Base-by-base conservation (phyloP, 257 asterid genomes). In the Scutellaria minor region DNA sequence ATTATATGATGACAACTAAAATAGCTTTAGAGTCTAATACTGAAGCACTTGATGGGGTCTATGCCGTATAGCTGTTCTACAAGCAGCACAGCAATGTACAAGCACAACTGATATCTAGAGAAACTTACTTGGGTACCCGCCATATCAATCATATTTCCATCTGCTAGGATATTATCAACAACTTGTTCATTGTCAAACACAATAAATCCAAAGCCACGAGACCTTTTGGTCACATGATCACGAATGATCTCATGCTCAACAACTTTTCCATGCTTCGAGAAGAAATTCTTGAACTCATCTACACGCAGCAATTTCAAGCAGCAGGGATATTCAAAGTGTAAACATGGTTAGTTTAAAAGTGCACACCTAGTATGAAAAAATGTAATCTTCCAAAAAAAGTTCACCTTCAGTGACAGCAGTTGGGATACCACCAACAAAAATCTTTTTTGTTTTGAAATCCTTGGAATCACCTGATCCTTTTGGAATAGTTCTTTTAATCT, bases 91-190 rank as follows among this genome's bases (percentile, higher is more conserved):
- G 12, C 66, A 39, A 64, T 68, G 58, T 50, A 51, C 66, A 56
- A 56, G 79, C 54, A 62, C 68, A 72, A 24, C 44, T 51, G 39
- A 14, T n/a, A 62, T 58, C 53, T 35, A 20, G 47, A 10, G 47
- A 35, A 63, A 80, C 89, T 87, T 39, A 93, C 98, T 96, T 91
- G 88, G 40, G 94, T 78, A 71, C 97, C 98, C 9, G 72, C 71
- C 98, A 93, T 93, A 76, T 93, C 98, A 67, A 91, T 91, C 98
- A 87, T 93, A 71, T 93, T 91, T 42, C 98, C 98, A 80, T 88
- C 92, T 22, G 87, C 62, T 75, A 93, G 79, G 42, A 93, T 56
- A 68, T 35, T 84, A 67, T 93, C 98, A 71, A 91, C 98, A 37
- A 89, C 94, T 79, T 85, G 89, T 51, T 93, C 97, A 67, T 54